phyloP scores from a whole-genome alignment of 1,284 basidiomycete species.

The Tilletiaria anomala region DNA sequence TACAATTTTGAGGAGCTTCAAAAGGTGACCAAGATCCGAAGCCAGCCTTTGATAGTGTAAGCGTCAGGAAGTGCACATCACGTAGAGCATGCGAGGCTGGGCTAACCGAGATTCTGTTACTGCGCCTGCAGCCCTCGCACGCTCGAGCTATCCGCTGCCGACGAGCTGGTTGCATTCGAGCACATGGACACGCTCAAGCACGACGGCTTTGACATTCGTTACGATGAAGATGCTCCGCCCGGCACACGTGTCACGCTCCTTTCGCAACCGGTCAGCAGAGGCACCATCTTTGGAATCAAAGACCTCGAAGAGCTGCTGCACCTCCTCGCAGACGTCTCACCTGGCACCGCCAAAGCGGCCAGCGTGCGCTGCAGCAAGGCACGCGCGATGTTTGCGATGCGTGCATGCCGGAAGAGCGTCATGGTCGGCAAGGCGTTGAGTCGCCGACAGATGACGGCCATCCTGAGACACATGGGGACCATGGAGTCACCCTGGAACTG shows the following conservation, averaged over 20 bases:
- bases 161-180: conserved; percentile 75
- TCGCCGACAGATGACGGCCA: conserved; percentile 57
- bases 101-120: neutral
- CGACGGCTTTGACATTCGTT: conserved; percentile 71
- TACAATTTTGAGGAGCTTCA: conserved; percentile 94
- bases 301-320: conserved; percentile 92
- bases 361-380: conserved; percentile 73
- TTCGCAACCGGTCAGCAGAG: conserved; percentile 80
- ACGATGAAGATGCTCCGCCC: conserved; percentile 45
- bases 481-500: conserved; percentile 98
- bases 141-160: conserved; percentile 73
- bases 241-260: conserved; percentile 53
- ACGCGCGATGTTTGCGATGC: conserved; percentile 87
- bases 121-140: conserved; percentile 50
- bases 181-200: conserved; percentile 62
- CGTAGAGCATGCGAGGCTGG: too few species aligned
- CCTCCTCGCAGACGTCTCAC: conserved; percentile 60
- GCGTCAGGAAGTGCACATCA: conserved; percentile 21
- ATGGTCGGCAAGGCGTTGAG: conserved; percentile 85
- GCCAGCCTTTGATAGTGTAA: conserved; percentile 66
- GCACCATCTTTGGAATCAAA: conserved; percentile 66
- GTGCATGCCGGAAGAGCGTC: conserved; percentile 86
- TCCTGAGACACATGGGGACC: conserved; percentile 79
- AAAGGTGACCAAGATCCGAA: conserved; percentile 67
- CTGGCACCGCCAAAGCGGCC: conserved; percentile 50